Conservation (phyloP, 169 alveolate genomes). For the Condylostoma magnum region DNA sequence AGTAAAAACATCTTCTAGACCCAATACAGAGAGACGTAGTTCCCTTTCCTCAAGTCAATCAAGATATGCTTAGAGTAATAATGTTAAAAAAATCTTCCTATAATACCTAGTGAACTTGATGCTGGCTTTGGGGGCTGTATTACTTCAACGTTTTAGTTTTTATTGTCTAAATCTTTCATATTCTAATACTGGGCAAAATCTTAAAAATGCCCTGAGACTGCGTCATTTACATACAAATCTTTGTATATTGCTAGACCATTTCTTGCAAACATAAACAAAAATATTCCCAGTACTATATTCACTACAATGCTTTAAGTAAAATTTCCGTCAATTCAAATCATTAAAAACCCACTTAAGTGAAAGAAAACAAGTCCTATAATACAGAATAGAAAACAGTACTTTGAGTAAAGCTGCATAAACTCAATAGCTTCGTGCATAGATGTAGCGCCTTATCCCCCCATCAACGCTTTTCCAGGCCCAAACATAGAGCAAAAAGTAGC, state of each 20-base stretch:
- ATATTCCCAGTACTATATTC: conserved; percentile 25
- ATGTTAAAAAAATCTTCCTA: too few species aligned
- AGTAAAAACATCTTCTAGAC: too few species aligned
- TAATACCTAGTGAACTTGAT: too few species aligned
- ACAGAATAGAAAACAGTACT: conserved; percentile 34
- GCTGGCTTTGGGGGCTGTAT: too few species aligned
- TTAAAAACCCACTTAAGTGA: conserved; percentile 38
- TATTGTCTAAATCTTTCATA: conserved; percentile 38
- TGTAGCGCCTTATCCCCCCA: conserved; percentile 36
- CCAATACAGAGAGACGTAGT: too few species aligned
- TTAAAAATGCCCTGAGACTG: conserved; percentile 40
- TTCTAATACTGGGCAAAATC: conserved; percentile 21
- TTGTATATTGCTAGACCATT: conserved; percentile 32
- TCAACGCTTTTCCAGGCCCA: conserved; percentile 45
- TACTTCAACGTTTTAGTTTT: too few species aligned
- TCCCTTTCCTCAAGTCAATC: too few species aligned
- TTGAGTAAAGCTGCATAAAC: conserved; percentile 21
- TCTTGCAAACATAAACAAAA: conserved; percentile 23
- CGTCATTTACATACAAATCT: conserved; percentile 33
- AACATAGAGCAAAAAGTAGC: conserved; percentile 45
- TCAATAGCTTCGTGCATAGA: conserved; percentile 38
- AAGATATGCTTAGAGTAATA: too few species aligned
- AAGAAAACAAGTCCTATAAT: conserved; percentile 36
- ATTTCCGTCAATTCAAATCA: conserved; percentile 37
- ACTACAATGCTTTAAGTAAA: conserved; percentile 21